Base-by-base conservation (phyloP, 306 rosid species). In the Casuarina cunninghamiana region DNA sequence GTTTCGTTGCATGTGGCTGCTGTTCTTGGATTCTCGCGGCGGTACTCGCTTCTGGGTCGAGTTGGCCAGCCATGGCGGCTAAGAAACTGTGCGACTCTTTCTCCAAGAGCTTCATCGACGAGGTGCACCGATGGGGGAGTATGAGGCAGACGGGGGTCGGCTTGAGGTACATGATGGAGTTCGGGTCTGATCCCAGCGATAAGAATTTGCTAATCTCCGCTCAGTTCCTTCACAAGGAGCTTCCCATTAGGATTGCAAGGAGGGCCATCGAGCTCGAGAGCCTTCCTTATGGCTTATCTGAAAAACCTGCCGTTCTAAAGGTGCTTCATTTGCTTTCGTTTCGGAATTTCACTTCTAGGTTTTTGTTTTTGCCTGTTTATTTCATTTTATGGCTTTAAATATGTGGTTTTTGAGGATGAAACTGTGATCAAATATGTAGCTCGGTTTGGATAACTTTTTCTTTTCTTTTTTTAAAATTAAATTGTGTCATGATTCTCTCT, bases 141-240 rank as follows among this genome's bases (percentile, higher is more conserved):
- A 42, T 90, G 91, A 89, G 86, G 84, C 96, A 90, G 81, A 94
- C 90, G 1, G 97, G 97, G 39, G 98, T 93, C 1, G 90, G 93
- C 46, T 84, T 93, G 81, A 79, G 89, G 85, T 87, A 93, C 81
- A 93, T 93, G 98, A 93, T 89, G 97, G 96, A 91, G 50, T 93
- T 93, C 48, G 97, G 98, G 51, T 90, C 87, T 5, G 77, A 75
- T 45, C 97, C 97, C 2, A 78, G 80, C 8, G 5, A 55, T 0
- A 83, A 72, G 67, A 88, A 91, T 83, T 71, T 93, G 77, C 66
- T 91, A 2, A 80, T 93, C 54, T 90, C 98, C 16, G 91, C 98
- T 38, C 93, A 91, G 83, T 93, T 93, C 71, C 91, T 93, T 77
- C 97, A 90, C 76, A 91, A 91, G 77, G 98, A 91, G 81, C 91